phyloP scores from a whole-genome alignment of 2,329 filamentous ascomycete species.

The Cladosporium sp. region DNA sequence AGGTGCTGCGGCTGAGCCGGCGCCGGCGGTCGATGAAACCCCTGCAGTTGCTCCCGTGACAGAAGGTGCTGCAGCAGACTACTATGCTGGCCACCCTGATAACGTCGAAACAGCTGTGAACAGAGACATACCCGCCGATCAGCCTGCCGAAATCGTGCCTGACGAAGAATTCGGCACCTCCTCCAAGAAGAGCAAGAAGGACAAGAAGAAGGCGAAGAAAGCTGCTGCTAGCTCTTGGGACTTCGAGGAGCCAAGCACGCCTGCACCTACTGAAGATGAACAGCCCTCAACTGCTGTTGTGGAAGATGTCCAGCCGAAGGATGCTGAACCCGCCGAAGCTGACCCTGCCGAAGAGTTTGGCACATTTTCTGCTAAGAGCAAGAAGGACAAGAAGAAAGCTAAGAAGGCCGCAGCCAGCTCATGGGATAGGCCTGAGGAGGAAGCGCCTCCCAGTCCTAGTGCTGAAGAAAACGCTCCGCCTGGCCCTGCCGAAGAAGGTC shows the following conservation, averaged over 20 bases:
- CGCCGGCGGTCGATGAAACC: not conserved
- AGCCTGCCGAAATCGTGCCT: not conserved
- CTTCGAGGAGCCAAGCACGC: not conserved
- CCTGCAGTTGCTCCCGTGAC: not conserved
- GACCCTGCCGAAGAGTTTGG: slow-evolving; percentile 13
- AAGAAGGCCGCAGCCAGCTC: slow-evolving; percentile 13
- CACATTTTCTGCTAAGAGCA: slow-evolving; percentile 21
- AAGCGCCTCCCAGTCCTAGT: not conserved
- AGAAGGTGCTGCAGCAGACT: not conserved
- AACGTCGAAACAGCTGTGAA: not conserved
- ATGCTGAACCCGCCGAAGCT: not conserved
- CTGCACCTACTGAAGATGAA: not conserved
- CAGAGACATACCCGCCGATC: slow-evolving; percentile 13
- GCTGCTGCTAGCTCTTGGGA: not conserved
- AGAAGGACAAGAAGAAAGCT: slow-evolving; percentile 34
- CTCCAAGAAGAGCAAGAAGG: slow-evolving; percentile 36
- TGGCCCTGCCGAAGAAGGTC: not conserved
- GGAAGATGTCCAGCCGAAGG: not conserved
- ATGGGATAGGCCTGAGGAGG: not conserved
- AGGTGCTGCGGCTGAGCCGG: not conserved
- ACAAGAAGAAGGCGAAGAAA: slow-evolving; percentile 37
- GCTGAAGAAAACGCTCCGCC: not conserved
- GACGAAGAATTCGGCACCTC: slow-evolving; percentile 18
- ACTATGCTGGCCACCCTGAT: not conserved
- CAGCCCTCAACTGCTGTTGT: not conserved